Evolutionary conservation across 1,284 basidiomycete genomes (phyloP).

Genomic region (Omphalotus olearius): DNA sequence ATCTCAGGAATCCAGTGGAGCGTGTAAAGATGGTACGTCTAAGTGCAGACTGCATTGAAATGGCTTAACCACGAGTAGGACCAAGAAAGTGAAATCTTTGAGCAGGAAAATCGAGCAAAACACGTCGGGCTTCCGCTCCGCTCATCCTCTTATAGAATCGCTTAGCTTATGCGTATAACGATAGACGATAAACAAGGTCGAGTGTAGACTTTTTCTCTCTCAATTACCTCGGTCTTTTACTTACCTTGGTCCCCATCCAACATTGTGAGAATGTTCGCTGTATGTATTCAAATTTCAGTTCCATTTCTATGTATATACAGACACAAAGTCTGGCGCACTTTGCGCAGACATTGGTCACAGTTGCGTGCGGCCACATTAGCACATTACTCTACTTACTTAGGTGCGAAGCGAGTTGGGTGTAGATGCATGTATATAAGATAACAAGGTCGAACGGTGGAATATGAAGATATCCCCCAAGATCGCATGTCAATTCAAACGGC

Average conservation of each 20-base stretch:
- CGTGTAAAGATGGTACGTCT: slow-evolving; percentile 8
- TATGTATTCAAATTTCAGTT: no score
- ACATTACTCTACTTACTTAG: slow-evolving; percentile 1
- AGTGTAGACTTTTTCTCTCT: no score
- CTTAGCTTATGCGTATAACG: no score
- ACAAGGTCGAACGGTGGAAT: neutral
- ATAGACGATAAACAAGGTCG: no score
- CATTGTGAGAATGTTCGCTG: no score
- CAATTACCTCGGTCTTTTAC: no score
- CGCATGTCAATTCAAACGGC: slow-evolving; percentile 5
- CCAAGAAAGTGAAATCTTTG: neutral
- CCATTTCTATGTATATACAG: no score
- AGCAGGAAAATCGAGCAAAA: neutral
- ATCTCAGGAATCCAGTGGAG: slow-evolving; percentile 1
- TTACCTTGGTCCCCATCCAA: no score
- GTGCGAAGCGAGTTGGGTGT: slow-evolving; percentile 21
- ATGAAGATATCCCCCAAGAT: slow-evolving; percentile 3
- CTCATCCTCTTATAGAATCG: no score
- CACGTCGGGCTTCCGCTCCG: slow-evolving; percentile 5
- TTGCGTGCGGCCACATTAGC: slow-evolving; percentile 1
- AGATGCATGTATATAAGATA: slow-evolving; percentile 9
- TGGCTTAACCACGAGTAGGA: neutral
- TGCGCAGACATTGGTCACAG: no score
- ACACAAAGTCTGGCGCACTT: no score
- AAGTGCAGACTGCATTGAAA: slow-evolving; percentile 11